These are phyloP conservation scores for Chromosphaera perkinsii DNA, from an alignment of 208 protist species.

Conservation along the genomic window DNA sequence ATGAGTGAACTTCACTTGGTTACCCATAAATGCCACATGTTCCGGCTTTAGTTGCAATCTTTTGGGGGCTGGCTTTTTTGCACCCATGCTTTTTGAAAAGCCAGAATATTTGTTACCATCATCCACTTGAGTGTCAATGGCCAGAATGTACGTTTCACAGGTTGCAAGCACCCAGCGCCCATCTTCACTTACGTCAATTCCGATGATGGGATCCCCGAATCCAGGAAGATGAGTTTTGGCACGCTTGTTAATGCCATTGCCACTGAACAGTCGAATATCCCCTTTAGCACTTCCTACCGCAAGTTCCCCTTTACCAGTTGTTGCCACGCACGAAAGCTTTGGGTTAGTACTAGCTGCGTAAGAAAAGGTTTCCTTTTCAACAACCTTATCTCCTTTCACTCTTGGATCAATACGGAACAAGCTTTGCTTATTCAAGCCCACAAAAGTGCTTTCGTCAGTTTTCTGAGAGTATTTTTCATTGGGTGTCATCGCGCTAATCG, in stretches of 20 bases:
- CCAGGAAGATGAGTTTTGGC: slow-evolving; percentile 60
- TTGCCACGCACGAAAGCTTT: slow-evolving; percentile 42
- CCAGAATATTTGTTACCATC: slow-evolving; percentile 39
- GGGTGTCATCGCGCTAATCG: slow-evolving; percentile 35
- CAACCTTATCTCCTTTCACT: slow-evolving; percentile 35
- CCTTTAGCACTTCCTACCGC: slow-evolving; percentile 53
- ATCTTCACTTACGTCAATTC: slow-evolving; percentile 56
- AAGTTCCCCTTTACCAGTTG: slow-evolving; percentile 47
- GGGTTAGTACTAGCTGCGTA: slow-evolving; percentile 40
- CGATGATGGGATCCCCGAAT: slow-evolving; percentile 59
- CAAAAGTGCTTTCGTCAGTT: slow-evolving; percentile 26
- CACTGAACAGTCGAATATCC: slow-evolving; percentile 60
- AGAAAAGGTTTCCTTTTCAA: slow-evolving; percentile 28
- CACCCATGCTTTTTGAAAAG: slow-evolving; percentile 39
- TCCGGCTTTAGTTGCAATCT: slow-evolving; percentile 41
- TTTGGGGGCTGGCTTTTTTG: slow-evolving; percentile 37
- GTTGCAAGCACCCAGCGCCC: slow-evolving; percentile 63
- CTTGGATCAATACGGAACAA: slow-evolving; percentile 55
- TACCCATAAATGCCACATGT: slow-evolving; percentile 47
- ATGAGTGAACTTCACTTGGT: slow-evolving; percentile 53
- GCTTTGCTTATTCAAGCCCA: slow-evolving; percentile 41
- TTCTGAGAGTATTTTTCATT: slow-evolving; percentile 52
- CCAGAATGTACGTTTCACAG: slow-evolving; percentile 53
- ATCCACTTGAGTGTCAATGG: slow-evolving; percentile 37
- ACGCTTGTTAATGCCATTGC: slow-evolving; percentile 27